Base-by-base conservation (phyloP, 2,329 filamentous ascomycete species). In the Ceratocystis destructans region DNA sequence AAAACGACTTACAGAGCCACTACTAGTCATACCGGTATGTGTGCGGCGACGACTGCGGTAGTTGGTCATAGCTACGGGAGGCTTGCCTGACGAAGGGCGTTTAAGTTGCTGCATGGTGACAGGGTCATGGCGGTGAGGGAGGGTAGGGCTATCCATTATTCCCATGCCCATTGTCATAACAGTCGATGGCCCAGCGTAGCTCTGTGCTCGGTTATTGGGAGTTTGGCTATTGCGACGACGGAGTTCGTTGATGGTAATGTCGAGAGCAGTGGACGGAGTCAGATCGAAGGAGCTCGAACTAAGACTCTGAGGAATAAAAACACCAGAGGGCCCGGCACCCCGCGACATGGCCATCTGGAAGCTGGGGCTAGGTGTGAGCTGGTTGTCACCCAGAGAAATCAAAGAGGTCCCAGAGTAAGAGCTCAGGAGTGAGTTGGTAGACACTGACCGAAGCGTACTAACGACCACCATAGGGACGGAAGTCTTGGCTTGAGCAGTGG, bases 201-300 rank as follows among this genome's bases (percentile, higher is more conserved):
- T 70, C 0, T 78, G 78, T 1, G 75, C 74, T 20, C 73, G 72
- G 73, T 79, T 80, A 66, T 76, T 74, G 1, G 76, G 74, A 70
- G 77, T 71, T 64, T 79, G 73, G 72, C 79, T 83, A 74, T 84
- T 83, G 81, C 83, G 84, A 63, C 81, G 76, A 8, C 82, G 77
- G 66, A 84, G 78, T 72, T 82, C 78, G 20, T 77, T 77, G 37
- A 83, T 78, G 1, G 80, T 76, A 68, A 72, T 74, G n/a, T 77
- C 73, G 12, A 80, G 71, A 5, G 71, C 66, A 15, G 70, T 68
- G 1, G 66, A 71, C 62, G 70, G 71, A 69, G 64, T 64, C 20
- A 66, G 28, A 37, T 66, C 61, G 50, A 65, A 65, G 41, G 68
- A 64, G 22, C 61, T 63, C 7, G 64, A 62, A 25, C 53, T 66